Base-by-base conservation (phyloP, 163 green algal genomes). In the Prototheca wickerhamii region DNA sequence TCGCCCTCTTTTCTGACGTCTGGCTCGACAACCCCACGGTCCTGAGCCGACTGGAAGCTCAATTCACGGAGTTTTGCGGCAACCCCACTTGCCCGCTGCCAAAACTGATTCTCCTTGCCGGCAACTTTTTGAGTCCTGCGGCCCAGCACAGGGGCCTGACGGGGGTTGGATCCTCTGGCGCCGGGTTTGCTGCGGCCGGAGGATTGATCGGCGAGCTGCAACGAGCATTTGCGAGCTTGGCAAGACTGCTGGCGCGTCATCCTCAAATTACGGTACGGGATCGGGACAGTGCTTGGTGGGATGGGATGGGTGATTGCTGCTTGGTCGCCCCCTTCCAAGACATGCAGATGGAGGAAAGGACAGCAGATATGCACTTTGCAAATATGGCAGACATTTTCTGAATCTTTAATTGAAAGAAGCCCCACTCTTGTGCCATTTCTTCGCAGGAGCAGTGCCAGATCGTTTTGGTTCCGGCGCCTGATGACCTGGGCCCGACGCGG, bases 381-480 rank as follows among this genome's bases (percentile, higher is more conserved):
- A n/a, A n/a, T n/a, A 49, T 49, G 40, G 40, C 40, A 49, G 40
- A 15, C 40, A 49, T 15, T 15, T 10, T 49, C 40, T 49, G 40
- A 23, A 15, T 23, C 12, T 15, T 15, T 49, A n/a, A n/a, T n/a
- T n/a, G n/a, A n/a, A 15, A 49, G 12, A 49, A 49, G 12, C 10
- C 10, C 12, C 40, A 49, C 15, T 15, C 12, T 23, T 15, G 40
- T 23, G 40, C 40, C 15, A 10, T 10, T 49, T 23, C 15, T 49
- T 49, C 40, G 43, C 78, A 86, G 73, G 73, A 83, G 25, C 67
- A 80, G 30, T 86, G 70, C 61, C 76, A 75, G 23, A 91, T 94
- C 56, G 76, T 97, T 35, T 89, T 97, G 68, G 76, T 97, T 32
- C 91, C 91, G 0, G 91, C 91, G 1, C 89, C 90, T 0, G 74